Conservation (phyloP, 805 yeast genomes). For the Wickerhamiella australiensis region DNA sequence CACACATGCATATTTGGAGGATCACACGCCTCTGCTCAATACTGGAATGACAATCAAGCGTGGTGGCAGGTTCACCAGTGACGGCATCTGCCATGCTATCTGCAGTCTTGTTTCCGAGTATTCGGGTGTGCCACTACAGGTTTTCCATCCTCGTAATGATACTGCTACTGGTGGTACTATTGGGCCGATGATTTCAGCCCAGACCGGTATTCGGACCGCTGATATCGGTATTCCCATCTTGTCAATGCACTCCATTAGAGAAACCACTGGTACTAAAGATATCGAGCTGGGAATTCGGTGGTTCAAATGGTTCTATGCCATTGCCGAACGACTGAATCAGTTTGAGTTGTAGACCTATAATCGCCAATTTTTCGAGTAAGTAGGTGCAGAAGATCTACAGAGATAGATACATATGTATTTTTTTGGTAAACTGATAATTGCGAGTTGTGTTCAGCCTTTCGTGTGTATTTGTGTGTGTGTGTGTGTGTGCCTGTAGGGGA, state of each 20-base stretch:
- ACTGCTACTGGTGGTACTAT: constrained; percentile 79
- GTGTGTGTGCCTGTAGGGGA: too few relatives aligned
- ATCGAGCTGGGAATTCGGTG: constrained; percentile 58
- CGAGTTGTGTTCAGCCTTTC: neutral
- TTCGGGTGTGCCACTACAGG: constrained; percentile 55
- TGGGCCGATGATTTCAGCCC: constrained; percentile 43
- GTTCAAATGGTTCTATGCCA: constrained; percentile 51
- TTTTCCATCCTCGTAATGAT: constrained; percentile 75
- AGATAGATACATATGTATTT: too few relatives aligned
- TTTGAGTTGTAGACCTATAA: constrained; percentile 6
- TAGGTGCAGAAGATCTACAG: too few relatives aligned
- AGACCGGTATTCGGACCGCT: constrained; percentile 35
- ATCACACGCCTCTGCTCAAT: constrained; percentile 69
- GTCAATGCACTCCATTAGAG: constrained; percentile 79
- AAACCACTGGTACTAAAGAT: constrained; percentile 64
- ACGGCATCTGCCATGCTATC: constrained; percentile 56
- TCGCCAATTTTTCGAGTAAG: too few relatives aligned
- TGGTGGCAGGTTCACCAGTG: constrained; percentile 81
- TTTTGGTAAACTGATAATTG: too few relatives aligned
- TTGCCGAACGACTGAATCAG: constrained; percentile 25
- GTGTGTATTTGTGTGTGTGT: too few relatives aligned
- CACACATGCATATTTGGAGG: constrained; percentile 45
- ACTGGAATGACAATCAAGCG: constrained; percentile 63
- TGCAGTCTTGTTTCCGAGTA: constrained; percentile 53
- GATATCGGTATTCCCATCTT: constrained; percentile 76